phyloP scores from a whole-genome alignment of 2,329 filamentous ascomycete genomes.

The Clonostachys chloroleuca region DNA sequence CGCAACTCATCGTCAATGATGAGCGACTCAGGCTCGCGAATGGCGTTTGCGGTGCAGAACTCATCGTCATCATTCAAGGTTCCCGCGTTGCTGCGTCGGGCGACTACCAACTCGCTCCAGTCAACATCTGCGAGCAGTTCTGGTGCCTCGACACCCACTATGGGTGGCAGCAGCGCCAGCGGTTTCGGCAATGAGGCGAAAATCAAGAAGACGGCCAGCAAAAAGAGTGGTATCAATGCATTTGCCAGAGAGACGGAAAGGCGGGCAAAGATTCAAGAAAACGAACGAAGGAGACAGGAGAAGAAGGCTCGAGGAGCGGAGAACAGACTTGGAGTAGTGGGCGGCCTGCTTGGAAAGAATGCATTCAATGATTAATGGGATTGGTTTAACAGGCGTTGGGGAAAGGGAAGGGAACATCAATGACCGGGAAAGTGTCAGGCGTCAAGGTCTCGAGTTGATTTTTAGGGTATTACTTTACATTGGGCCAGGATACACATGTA shows the following conservation, averaged over 20 bases:
- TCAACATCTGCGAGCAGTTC: slow-evolving; percentile 25
- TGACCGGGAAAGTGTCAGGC: no score
- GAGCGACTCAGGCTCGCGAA: slow-evolving; percentile 21
- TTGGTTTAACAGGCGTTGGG: not conserved
- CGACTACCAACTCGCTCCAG: slow-evolving; percentile 61
- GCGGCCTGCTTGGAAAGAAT: slow-evolving; percentile 53
- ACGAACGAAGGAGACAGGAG: slow-evolving; percentile 52
- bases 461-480: not conserved
- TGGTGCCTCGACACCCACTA: slow-evolving; percentile 15
- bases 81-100: slow-evolving; percentile 66
- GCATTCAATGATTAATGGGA: slow-evolving; percentile 21
- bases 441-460: no score
- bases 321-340: slow-evolving; percentile 50
- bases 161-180: slow-evolving; percentile 14
- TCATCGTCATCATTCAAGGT: slow-evolving; percentile 55
- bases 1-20: slow-evolving; percentile 36
- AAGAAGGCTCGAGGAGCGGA: slow-evolving; percentile 54
- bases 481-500: not conserved
- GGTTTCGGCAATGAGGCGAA: slow-evolving; percentile 44
- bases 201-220: slow-evolving; percentile 56
- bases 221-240: slow-evolving; percentile 56
- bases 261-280: slow-evolving; percentile 48
- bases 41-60: slow-evolving; percentile 51
- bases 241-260: slow-evolving; percentile 54
- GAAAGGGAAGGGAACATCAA: not conserved